Base-by-base conservation (phyloP, 805 yeast genomes). In the Jamesozyma lodderae region DNA sequence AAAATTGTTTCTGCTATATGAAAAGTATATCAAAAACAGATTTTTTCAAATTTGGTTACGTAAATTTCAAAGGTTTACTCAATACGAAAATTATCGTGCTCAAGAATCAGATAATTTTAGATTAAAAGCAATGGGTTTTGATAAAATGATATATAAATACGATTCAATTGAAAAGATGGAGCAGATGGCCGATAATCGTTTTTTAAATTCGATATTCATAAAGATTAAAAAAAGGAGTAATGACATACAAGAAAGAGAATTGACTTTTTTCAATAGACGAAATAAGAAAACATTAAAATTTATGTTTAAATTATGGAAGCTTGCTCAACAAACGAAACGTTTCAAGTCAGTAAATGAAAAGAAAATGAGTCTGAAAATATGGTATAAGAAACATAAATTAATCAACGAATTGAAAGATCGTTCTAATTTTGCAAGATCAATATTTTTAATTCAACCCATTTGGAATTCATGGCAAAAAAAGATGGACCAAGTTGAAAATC, bases 151-250 rank as follows among this genome's bases (percentile, higher is more conserved):
- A 25, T 42, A 35, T 6, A 43, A 41, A 15, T 38, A 36, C 22
- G 49, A 51, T 28, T 37, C 48, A 4, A 41, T 34, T 11, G 39
- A 43, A 11, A 42, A 48, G 4, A 49, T 46, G 43, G 39, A 39
- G n/a, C 37, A 40, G 7, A 35, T 55, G 1, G 57, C 60, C 4
- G 51, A 53, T 37, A 49, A 43, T 20, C 51, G 46, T 26, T 47
- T 55, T n/a, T 32, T 48, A 13, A 47, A 52, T 24, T 42, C 45
- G 20, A 23, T 38, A 21, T 45, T 52, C 20, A 37, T 31, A 24
- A 42, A 32, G 17, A 27, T 55, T 10, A 44, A 38, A 16, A 17
- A 23, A 17, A 41, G 36, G 17, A 31, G 31, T 13, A 6, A 21
- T 19, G 9, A 15, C 6, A 32, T 31, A 16, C 10, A 31, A 4